Conservation (phyloP, 768 basidiomycete species). For the Mycena galericulata region DNA sequence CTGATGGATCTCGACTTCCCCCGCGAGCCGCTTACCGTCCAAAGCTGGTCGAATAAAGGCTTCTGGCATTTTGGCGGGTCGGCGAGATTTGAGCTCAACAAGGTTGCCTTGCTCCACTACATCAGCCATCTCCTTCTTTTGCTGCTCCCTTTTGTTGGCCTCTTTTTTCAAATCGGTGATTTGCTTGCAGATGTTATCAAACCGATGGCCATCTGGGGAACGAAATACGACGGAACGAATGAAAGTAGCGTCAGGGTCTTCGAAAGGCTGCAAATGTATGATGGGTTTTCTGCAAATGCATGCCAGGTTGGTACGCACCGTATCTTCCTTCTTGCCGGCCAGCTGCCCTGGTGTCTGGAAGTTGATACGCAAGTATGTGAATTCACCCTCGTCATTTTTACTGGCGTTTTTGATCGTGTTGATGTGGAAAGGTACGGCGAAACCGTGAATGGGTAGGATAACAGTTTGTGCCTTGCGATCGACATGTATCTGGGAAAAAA, state of each 20-base stretch:
- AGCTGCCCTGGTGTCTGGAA: conserved; percentile 99
- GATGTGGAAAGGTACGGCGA: conserved; percentile 97
- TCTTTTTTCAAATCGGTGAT: conserved; percentile 97
- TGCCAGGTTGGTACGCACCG: conserved; percentile 56
- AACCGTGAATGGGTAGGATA: conserved; percentile 93
- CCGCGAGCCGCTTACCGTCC: conserved; percentile 94
- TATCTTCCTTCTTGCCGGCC: conserved; percentile 98
- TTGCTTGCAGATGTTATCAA: conserved; percentile 88
- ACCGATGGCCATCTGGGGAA: conserved; percentile 88
- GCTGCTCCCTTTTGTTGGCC: conserved; percentile 96
- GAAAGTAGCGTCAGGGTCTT: conserved; percentile 96
- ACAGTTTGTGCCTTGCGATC: conserved; percentile 93
- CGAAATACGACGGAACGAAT: conserved; percentile 96
- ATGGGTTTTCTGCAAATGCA: not conserved
- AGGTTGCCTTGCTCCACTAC: conserved; percentile 95
- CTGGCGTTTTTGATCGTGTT: conserved; percentile 98
- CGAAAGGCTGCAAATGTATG: conserved; percentile 76
- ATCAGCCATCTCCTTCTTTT: conserved; percentile 98
- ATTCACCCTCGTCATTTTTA: conserved; percentile 97
- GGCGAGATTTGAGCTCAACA: conserved; percentile 88
- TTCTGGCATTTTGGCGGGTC: conserved; percentile 89
- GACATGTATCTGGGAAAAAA: conserved; percentile 76
- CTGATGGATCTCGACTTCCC: conserved; percentile 98
- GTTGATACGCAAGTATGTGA: conserved; percentile 94
- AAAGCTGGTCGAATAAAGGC: conserved; percentile 94